A percentile compares a stretch with the other conserved stretches of the same genome.
These are phyloP conservation scores for Berkeleyomyces basicola DNA, from an alignment of 2,329 filamentous ascomycete genomes.

Conservation along the genomic window DNA sequence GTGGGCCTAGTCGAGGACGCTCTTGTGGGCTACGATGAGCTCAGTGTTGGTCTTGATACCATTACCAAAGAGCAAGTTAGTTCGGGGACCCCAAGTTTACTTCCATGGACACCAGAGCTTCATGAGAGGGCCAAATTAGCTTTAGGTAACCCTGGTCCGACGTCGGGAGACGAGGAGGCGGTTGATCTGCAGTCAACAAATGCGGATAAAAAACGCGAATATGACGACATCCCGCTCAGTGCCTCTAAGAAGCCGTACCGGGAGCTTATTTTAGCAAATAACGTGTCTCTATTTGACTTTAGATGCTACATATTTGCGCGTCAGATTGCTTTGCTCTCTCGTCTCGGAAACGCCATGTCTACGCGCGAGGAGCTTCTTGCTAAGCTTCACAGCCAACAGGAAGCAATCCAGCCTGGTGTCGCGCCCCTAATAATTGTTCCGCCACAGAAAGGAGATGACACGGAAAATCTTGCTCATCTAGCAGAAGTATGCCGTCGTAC, in stretches of 20 bases:
- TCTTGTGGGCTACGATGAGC: conserved; percentile 83
- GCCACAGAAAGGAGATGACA: conserved; percentile 29
- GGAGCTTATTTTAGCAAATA: conserved; percentile 81
- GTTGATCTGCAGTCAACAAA: conserved; percentile 33
- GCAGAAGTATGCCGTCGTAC: conserved; percentile 73
- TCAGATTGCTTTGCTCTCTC: conserved; percentile 65
- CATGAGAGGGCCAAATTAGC: conserved; percentile 35
- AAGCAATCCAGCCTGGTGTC: conserved; percentile 37
- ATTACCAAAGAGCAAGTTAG: conserved; percentile 58
- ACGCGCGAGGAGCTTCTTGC: conserved; percentile 44
- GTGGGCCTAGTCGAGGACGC: conserved; percentile 93
- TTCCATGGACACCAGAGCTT: conserved; percentile 58
- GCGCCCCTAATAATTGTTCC: conserved; percentile 24
- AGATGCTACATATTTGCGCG: conserved; percentile 83
- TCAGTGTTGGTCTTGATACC: conserved; percentile 71
- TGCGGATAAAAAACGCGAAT: conserved; percentile 20
- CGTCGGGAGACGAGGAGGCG: conserved; percentile 24
- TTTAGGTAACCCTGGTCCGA: not conserved
- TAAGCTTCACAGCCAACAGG: conserved; percentile 45
- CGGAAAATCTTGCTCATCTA: conserved; percentile 63
- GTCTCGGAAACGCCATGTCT: conserved; percentile 59
- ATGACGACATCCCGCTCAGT: conserved; percentile 40
- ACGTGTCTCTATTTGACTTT: conserved; percentile 94
- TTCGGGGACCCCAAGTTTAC: conserved; percentile 44
- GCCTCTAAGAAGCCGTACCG: conserved; percentile 65